Conservation (phyloP, 768 basidiomycete species). For the Leccinum rimulosum region DNA sequence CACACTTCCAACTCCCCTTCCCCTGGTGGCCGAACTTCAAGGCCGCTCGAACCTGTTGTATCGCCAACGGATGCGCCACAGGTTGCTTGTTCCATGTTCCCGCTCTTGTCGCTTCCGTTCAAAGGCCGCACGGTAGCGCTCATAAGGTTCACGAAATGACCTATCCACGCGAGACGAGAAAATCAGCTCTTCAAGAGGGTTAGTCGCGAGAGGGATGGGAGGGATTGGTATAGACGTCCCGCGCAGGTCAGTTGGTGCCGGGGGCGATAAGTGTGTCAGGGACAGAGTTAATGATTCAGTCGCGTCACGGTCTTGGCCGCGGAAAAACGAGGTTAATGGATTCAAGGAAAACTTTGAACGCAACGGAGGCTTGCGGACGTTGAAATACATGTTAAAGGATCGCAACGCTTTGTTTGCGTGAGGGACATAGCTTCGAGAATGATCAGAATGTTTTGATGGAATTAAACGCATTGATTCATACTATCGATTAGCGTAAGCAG, state of each 20-base stretch:
- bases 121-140: conserved; percentile 85
- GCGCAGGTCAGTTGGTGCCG: conserved; percentile 35
- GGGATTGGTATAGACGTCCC: conserved; percentile 45
- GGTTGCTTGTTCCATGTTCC: conserved; percentile 36
- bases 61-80: conserved; percentile 6
- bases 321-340: conserved; percentile 37
- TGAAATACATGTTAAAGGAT: conserved; percentile 95
- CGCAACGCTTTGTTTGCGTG: conserved; percentile 92
- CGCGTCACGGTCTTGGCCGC: conserved; percentile 26
- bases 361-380: conserved; percentile 80
- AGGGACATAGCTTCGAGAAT: conserved; percentile 77
- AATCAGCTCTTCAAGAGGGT: conserved; percentile 94
- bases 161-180: conserved; percentile 87
- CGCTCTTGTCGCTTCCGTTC: conserved; percentile 74
- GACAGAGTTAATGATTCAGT: conserved; percentile 20
- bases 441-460: conserved; percentile 15
- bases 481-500: conserved; percentile 88
- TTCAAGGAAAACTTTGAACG: conserved; percentile 52
- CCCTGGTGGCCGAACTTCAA: conserved; percentile 27
- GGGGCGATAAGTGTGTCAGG: conserved; percentile 30
- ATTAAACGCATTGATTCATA: conserved; percentile 39
- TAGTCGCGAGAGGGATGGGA: conserved; percentile 84
- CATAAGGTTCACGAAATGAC: conserved; percentile 85
- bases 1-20: conserved; percentile 23
- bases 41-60: conserved; percentile 22